Percentiles rank a stretch among this genome's conserved stretches.
Evolutionary conservation across 2,329 filamentous ascomycete genomes (phyloP).

Genomic region (Colletotrichum coccodes): DNA sequence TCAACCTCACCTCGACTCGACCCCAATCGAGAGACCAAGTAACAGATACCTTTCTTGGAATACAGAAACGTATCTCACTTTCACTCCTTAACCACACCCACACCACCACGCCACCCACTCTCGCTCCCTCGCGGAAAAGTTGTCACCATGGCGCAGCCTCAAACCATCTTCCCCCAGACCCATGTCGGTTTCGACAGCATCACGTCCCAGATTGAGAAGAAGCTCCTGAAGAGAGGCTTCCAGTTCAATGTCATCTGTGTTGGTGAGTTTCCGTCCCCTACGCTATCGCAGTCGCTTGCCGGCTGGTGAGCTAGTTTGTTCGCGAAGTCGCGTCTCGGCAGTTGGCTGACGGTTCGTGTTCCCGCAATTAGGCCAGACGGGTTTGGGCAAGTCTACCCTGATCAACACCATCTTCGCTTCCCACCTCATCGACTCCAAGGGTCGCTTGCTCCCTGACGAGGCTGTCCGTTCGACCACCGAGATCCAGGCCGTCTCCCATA

Average conservation of each 20-base stretch:
- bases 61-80: constrained; percentile 38
- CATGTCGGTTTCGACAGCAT: constrained; percentile 99
- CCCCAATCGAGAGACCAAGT: constrained; percentile 34
- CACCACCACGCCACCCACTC: constrained; percentile 41
- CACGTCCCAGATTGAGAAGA: constrained; percentile 99
- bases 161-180: constrained; percentile 88
- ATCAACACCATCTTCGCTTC: constrained; percentile 99
- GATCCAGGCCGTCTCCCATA: constrained; percentile 97
- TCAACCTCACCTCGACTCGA: constrained; percentile 36
- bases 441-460: constrained; percentile 91
- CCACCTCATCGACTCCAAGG: constrained; percentile 99
- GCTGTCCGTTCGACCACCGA: constrained; percentile 95
- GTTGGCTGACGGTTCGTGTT: constrained; percentile 13
- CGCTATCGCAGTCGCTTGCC: background rate
- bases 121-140: constrained; percentile 41
- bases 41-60: constrained; percentile 47
- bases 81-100: constrained; percentile 43
- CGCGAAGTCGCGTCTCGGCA: constrained; percentile 8
- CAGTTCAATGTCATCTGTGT: constrained; percentile 99
- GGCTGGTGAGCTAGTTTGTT: background rate
- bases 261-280: constrained; percentile 70
- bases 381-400: constrained; percentile 97
- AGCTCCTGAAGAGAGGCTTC: constrained; percentile 99
- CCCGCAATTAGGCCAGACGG: constrained; percentile 82
- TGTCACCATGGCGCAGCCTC: constrained; percentile 63